Evolutionary conservation across 2,329 filamentous ascomycete species (phyloP).

Genomic region (Stagonosporopsis vannaccii): DNA sequence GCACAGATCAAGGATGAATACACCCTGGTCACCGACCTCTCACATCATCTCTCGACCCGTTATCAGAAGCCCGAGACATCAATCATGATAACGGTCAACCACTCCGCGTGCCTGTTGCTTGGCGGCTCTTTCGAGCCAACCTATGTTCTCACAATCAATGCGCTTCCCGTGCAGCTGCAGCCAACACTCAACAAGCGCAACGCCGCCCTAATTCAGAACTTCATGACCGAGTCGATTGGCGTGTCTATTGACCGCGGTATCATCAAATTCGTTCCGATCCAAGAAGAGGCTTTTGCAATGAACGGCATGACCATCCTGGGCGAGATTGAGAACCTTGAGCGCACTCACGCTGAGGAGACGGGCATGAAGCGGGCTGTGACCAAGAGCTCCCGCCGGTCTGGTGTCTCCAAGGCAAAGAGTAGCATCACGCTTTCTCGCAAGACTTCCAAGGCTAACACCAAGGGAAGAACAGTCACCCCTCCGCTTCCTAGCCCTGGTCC

Average conservation of each 20-base stretch:
- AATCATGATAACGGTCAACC: slow-evolving; percentile 77
- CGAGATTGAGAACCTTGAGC: slow-evolving; percentile 68
- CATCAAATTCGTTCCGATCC: slow-evolving; percentile 73
- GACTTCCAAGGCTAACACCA: slow-evolving; percentile 38
- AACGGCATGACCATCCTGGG: slow-evolving; percentile 74
- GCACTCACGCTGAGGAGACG: slow-evolving; percentile 52
- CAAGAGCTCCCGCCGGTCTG: slow-evolving; percentile 46
- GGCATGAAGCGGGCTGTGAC: slow-evolving; percentile 53
- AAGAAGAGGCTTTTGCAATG: slow-evolving; percentile 75
- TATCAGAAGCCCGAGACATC: slow-evolving; percentile 78
- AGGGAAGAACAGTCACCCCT: slow-evolving; percentile 39
- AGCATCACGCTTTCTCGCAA: slow-evolving; percentile 47
- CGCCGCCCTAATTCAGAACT: slow-evolving; percentile 76
- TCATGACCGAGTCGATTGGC: slow-evolving; percentile 73
- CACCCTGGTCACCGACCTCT: slow-evolving; percentile 75
- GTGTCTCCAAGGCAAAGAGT: slow-evolving; percentile 46
- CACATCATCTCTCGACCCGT: slow-evolving; percentile 74
- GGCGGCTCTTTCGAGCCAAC: slow-evolving; percentile 79
- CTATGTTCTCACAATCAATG: slow-evolving; percentile 77
- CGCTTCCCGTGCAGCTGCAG: slow-evolving; percentile 72
- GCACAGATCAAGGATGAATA: slow-evolving; percentile 76
- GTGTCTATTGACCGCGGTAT: slow-evolving; percentile 73
- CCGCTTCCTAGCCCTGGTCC: slow-evolving; percentile 45
- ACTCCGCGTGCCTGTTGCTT: slow-evolving; percentile 77
- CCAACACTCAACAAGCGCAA: slow-evolving; percentile 82